Evolutionary conservation across 2,329 filamentous ascomycete species (phyloP), one percentile per base, ranked within the genome.

Genomic region (Fusarium sp.): DNA sequence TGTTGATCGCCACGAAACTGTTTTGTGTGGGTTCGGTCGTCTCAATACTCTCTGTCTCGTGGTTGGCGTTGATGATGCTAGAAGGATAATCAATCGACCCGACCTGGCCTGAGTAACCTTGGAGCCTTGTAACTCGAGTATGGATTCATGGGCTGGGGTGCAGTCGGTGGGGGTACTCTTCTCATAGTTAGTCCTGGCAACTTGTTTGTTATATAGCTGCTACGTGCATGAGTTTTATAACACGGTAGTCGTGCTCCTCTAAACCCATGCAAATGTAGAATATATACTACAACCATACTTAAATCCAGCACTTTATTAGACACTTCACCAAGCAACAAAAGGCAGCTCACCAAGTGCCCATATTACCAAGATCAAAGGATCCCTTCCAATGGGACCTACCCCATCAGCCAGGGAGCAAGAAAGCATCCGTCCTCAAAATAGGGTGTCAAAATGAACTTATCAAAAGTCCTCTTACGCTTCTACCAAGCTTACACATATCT

Each of bases 51-150:
- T 60, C 50, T 42, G 58, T 28, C 40, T 54, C 43, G 58, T 72
- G 60, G 50, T 69, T 72, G 64, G 62, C 57, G 62, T 61, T 73
- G 67, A 72, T 73, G 68, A 54, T 73, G 65, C 63, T 73, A 60
- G 54, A 53, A 73, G 58, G 54, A 64, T 58, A 69, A 69, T 69
- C 65, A 69, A 64, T 64, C 67, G 46, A 46, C 65, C 67, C 67
- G 67, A 69, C 47, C 30, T 72, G 59, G 62, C 65, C 64, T 54
- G 53, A 63, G 44, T 54, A 69, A 43, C 64, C 50, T 67, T 71
- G 67, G 66, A 53, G 57, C 40, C 42, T 66, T 70, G 69, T 64
- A 73, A 49, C 46, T 67, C 60, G 46, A 58, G 64, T 54, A 44
- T 37, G 28, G 65, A 56, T 68, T 68, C 69, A 59, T 54, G 70